Conservation (phyloP, 1,139 yeast species). For the Taphrina wiesneri region DNA sequence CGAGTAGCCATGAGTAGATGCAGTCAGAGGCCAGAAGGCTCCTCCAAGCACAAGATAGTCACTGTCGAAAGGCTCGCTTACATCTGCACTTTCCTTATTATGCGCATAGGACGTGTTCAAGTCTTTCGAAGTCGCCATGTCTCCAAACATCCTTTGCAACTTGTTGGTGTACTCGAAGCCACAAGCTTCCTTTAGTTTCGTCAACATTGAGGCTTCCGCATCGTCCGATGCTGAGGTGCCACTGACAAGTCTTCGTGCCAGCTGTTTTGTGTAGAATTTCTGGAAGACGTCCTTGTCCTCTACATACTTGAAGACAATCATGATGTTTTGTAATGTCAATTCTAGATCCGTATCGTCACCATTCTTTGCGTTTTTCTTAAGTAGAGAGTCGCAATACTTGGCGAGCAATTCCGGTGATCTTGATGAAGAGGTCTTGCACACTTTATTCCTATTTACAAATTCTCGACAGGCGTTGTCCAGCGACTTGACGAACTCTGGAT, state of each 20-base stretch:
- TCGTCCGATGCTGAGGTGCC: slow-evolving; percentile 79
- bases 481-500: slow-evolving; percentile 79
- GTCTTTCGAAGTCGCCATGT: slow-evolving; percentile 82
- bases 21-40: slow-evolving; percentile 81
- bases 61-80: slow-evolving; percentile 52
- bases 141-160: slow-evolving; percentile 94
- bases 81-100: slow-evolving; percentile 47
- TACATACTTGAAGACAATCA: slow-evolving; percentile 82
- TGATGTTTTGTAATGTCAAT: slow-evolving; percentile 66
- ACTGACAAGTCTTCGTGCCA: slow-evolving; percentile 85
- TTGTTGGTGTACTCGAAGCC: slow-evolving; percentile 91
- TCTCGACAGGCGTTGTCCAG: slow-evolving; percentile 79
- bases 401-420: slow-evolving; percentile 90
- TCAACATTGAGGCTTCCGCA: slow-evolving; percentile 83
- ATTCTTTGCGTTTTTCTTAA: slow-evolving; percentile 73
- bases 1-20: slow-evolving; percentile 55
- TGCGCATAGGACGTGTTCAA: slow-evolving; percentile 65
- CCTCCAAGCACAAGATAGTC: slow-evolving; percentile 80
- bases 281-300: slow-evolving; percentile 96
- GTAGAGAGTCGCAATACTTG: slow-evolving; percentile 73
- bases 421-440: slow-evolving; percentile 66
- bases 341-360: slow-evolving; percentile 70
- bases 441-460: slow-evolving; percentile 77
- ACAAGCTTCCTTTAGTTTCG: slow-evolving; percentile 83
- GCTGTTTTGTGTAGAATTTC: slow-evolving; percentile 81